Percentiles rank a stretch among this genome's conserved stretches.
Evolutionary conservation across 139 green algal genomes (phyloP).

Genomic region (Coelastrella sp.): DNA sequence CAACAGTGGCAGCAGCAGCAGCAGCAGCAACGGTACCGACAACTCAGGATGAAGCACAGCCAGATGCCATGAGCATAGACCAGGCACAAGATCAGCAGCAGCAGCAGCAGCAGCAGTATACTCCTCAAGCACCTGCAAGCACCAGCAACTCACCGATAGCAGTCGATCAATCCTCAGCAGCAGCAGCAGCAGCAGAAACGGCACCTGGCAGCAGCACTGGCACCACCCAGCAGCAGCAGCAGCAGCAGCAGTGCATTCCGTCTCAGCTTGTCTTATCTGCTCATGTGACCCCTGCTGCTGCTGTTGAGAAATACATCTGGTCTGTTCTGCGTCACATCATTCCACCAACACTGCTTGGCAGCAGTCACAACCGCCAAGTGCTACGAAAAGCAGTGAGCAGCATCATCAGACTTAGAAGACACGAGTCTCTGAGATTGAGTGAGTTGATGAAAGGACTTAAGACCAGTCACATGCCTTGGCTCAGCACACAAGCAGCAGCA

Average conservation of each 20-base stretch:
- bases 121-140: no score
- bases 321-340: constrained; percentile 66
- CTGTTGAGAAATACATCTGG: constrained; percentile 72
- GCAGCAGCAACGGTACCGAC: not conserved
- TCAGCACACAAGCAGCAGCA: not conserved
- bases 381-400: not conserved
- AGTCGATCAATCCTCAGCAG: not conserved
- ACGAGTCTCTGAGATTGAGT: constrained; percentile 79
- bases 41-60: no score
- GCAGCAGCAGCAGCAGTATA: constrained; percentile 2
- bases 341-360: constrained; percentile 72
- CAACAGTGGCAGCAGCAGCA: no score
- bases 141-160: no score
- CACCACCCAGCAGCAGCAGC: constrained; percentile 21
- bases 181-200: not conserved
- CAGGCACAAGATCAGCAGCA: not conserved
- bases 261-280: constrained; percentile 50
- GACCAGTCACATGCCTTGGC: constrained; percentile 57
- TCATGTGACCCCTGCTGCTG: constrained; percentile 55
- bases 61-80: no score
- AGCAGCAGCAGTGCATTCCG: not conserved
- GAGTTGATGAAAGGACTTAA: constrained; percentile 66
- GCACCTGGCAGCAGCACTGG: not conserved
- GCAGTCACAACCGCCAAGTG: constrained; percentile 51
- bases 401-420: constrained; percentile 55